phyloP scores from a whole-genome alignment of 2,329 filamentous ascomycete species.

The Aspergillus sp. region DNA sequence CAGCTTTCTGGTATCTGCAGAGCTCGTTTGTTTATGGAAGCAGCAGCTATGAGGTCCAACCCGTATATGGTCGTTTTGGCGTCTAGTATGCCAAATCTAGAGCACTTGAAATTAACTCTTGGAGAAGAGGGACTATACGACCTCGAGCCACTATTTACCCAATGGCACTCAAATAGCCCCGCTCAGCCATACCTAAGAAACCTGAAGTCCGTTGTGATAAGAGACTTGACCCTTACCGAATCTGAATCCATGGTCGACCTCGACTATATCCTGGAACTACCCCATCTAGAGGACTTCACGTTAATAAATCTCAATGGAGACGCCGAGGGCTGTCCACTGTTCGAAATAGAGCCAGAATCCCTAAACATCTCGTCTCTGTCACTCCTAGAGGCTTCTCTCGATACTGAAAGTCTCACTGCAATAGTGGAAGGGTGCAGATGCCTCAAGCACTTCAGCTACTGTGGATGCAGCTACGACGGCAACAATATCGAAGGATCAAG shows the following conservation, averaged over 20 bases:
- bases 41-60: neutral
- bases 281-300: conserved; percentile 2
- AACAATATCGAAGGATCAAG: neutral
- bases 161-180: neutral
- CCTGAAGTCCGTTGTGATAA: neutral
- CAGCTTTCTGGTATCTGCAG: neutral
- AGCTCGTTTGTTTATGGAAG: neutral
- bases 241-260: neutral
- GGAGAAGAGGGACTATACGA: neutral
- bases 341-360: neutral
- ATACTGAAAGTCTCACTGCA: neutral
- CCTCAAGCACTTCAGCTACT: conserved; percentile 1
- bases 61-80: neutral
- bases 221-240: neutral
- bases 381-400: neutral
- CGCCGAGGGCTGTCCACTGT: neutral
- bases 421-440: conserved; percentile 7
- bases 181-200: neutral
- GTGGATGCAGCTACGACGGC: neutral
- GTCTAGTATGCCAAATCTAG: neutral
- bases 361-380: neutral
- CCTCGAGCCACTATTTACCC: neutral
- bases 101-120: neutral
- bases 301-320: neutral
- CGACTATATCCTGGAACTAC: neutral